Conservation (phyloP, 2,329 filamentous ascomycete genomes). For the Aspergillus bombycis region DNA sequence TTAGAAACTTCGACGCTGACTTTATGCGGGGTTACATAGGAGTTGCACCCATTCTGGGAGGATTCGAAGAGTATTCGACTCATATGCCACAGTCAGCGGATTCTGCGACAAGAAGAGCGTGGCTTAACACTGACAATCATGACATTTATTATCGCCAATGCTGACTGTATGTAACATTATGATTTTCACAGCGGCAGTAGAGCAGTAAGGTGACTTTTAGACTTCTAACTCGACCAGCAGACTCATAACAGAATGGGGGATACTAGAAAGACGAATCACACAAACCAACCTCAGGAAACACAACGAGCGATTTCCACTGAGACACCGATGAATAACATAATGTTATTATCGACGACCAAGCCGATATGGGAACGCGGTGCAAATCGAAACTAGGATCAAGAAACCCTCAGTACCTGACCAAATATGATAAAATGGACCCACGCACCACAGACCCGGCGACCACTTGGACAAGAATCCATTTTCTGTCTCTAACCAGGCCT, state of each 20-base stretch:
- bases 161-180: too few species aligned
- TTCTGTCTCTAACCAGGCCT: constrained; percentile 52
- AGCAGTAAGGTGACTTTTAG: too few species aligned
- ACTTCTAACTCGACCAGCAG: too few species aligned
- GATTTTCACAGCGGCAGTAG: too few species aligned
- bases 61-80: neutral
- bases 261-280: too few species aligned
- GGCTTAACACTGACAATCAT: too few species aligned
- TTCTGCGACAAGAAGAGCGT: too few species aligned
- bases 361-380: neutral
- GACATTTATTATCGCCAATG: too few species aligned
- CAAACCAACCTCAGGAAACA: too few species aligned
- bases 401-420: neutral
- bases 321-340: neutral
- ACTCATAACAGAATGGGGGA: too few species aligned
- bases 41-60: neutral
- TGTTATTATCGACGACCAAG: neutral
- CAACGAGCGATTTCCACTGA: too few species aligned
- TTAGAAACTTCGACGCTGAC: neutral
- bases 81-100: neutral
- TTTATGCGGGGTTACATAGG: neutral
- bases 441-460: neutral
- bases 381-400: neutral
- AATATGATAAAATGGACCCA: neutral
- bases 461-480: constrained; percentile 42